A percentile compares a stretch with the other conserved stretches of the same genome.
phyloP scores from a whole-genome alignment of 257 asterid species.

The Solanum rostratum region DNA sequence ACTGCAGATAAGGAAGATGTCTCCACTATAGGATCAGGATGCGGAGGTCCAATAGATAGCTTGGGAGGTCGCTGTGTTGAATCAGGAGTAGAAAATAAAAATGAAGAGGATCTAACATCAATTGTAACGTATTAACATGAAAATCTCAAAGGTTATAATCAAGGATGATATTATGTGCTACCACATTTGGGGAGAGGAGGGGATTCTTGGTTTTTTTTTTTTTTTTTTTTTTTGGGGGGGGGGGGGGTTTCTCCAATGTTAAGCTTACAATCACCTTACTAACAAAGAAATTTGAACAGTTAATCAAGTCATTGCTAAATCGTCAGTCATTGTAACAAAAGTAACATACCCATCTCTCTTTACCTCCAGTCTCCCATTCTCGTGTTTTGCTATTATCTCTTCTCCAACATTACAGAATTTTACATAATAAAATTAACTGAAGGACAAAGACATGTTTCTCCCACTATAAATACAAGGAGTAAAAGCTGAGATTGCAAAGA shows the following conservation, averaged over 20 bases:
- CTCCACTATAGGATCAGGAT: conserved; percentile 97
- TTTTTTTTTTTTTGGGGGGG: not conserved
- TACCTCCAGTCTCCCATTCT: not conserved
- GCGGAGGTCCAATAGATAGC: conserved; percentile 81
- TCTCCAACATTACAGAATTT: not conserved
- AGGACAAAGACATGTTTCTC: not conserved
- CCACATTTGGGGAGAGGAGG: not conserved
- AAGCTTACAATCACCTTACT: not conserved
- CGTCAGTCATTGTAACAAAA: not conserved
- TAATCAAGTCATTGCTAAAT: not conserved
- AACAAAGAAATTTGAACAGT: not conserved
- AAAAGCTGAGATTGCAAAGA: conserved; percentile 3
- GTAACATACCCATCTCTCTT: not conserved
- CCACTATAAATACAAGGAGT: not conserved
- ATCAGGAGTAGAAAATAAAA: conserved; percentile 7
- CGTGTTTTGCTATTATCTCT: not conserved
- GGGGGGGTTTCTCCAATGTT: not conserved
- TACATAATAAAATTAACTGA: not conserved
- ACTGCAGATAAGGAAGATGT: conserved; percentile 88
- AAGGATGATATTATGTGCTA: not conserved
- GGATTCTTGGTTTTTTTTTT: not conserved
- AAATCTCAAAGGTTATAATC: not conserved
- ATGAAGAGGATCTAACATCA: not conserved
- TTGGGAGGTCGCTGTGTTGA: conserved; percentile 76
- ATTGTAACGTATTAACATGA: not conserved